Evolutionary conservation across 805 yeast genomes (phyloP).

Genomic region (Saccharomycopsis schoenii): DNA sequence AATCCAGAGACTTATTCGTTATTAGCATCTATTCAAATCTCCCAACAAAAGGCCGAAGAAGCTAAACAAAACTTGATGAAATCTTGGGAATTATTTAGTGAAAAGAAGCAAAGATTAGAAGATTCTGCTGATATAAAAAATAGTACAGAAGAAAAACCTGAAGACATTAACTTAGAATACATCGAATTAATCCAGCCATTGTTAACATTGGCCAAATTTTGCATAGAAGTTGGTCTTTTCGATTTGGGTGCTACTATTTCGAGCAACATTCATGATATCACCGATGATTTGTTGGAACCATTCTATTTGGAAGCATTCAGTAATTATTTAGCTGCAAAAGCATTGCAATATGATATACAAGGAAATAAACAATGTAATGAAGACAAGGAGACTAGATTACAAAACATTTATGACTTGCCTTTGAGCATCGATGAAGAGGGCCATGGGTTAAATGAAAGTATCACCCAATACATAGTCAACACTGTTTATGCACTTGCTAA

Average conservation of each 20-base stretch:
- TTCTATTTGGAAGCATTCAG: conserved; percentile 80
- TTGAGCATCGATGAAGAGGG: conserved; percentile 7
- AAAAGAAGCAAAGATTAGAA: conserved; percentile 40
- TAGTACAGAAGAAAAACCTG: conserved; percentile 14
- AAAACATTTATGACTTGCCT: conserved; percentile 5
- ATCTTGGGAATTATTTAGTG: conserved; percentile 63
- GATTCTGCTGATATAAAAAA: conserved; percentile 26
- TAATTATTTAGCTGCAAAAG: conserved; percentile 40
- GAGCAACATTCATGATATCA: conserved; percentile 57
- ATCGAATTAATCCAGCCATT: conserved; percentile 67
- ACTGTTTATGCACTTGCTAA: conserved; percentile 8
- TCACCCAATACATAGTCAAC: conserved; percentile 5
- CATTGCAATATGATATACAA: conserved; percentile 14
- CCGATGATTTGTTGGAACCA: conserved; percentile 75
- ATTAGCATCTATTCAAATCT: conserved; percentile 78
- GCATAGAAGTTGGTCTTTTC: conserved; percentile 66
- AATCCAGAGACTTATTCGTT: conserved; percentile 79
- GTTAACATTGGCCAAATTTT: conserved; percentile 58
- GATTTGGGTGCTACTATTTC: conserved; percentile 63
- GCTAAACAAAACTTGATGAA: conserved; percentile 58
- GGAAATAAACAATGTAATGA: background rate
- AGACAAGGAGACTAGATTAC: conserved; percentile 3
- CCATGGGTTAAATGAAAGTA: conserved; percentile 12
- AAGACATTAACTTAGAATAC: conserved; percentile 36
- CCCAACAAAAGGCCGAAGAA: conserved; percentile 68